Base-by-base conservation (phyloP, 306 rosid species). In the Acmispon strigosus region DNA sequence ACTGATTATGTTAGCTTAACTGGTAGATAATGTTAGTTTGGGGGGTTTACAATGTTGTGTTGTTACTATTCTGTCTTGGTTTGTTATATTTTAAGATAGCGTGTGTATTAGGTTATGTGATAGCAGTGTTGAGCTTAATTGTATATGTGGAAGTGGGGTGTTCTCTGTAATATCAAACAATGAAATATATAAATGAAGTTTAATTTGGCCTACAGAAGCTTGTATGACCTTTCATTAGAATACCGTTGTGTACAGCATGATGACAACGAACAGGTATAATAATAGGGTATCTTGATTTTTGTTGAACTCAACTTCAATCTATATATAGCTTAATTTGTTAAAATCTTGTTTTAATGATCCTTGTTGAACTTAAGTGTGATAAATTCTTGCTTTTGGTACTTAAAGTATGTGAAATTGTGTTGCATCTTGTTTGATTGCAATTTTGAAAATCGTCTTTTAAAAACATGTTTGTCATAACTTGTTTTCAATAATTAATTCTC, bases 81-180 rank as follows among this genome's bases (percentile, higher is more conserved):
- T 65, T 71, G 48, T 48, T 75, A 75, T 76, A 62, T 70, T 14
- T 68, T 27, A 44, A 72, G 44, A 29, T 83, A 72, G 64, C 18
- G 49, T 42, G 68, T 62, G 84, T 79, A 43, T 39, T 54, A 20
- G 64, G 70, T 65, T 69, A 27, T 72, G 36, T 68, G 39, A 5
- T 57, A 55, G 14, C 50, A 10, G 44, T 72, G 12, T 56, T 51
- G 20, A 17, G 59, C 10, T 66, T 55, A 64, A 71, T 62, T 78
- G 80, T 82, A 76, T n/a, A 75, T 82, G 78, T 74, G 80, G 59
- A 45, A 22, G 77, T 73, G 74, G 73, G 53, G 5, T 75, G 76
- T 51, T 47, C 57, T 55, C 1, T 83, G 80, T 59, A 45, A 67
- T 78, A 70, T 69, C 24, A 37, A 57, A 64, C 65, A 14, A 56